Evolutionary conservation across 2,329 filamentous ascomycete species (phyloP).

Genomic region (Colletotrichum higginsianum): DNA sequence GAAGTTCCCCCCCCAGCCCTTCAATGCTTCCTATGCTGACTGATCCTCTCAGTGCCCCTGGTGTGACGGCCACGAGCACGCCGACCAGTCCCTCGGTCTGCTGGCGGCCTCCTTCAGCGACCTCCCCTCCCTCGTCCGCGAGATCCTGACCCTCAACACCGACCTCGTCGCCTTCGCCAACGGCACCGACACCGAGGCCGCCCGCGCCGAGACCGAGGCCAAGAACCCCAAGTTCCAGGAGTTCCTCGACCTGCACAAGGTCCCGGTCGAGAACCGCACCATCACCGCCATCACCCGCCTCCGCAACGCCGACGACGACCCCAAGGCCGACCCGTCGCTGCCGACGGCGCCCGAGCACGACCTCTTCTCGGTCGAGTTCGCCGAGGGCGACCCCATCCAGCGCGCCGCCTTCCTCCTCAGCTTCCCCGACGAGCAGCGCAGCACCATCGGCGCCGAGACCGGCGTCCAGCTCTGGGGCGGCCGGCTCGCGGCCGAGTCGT

Average conservation of each 20-base stretch:
- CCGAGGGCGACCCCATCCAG: slow-evolving; percentile 58
- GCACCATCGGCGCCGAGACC: slow-evolving; percentile 61
- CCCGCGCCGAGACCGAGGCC: slow-evolving; percentile 55
- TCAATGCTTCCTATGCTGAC: background rate
- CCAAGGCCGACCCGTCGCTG: slow-evolving; percentile 56
- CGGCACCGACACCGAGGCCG: slow-evolving; percentile 66
- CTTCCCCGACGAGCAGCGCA: slow-evolving; percentile 63
- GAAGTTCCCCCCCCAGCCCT: too few species aligned
- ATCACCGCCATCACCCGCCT: slow-evolving; percentile 65
- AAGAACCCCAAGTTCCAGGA: slow-evolving; percentile 62
- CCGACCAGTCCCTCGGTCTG: slow-evolving; percentile 70
- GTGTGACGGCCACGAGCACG: slow-evolving; percentile 76
- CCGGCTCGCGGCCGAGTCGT: slow-evolving; percentile 59
- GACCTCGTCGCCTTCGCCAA: slow-evolving; percentile 73
- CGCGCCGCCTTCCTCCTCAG: slow-evolving; percentile 68
- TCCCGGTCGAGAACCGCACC: slow-evolving; percentile 70
- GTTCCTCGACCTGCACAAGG: slow-evolving; percentile 65
- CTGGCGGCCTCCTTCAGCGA: slow-evolving; percentile 60
- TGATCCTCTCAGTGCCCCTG: slow-evolving; percentile 64
- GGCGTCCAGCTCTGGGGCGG: slow-evolving; percentile 62
- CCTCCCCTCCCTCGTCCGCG: slow-evolving; percentile 61
- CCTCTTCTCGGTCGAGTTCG: slow-evolving; percentile 69
- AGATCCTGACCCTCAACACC: slow-evolving; percentile 68
- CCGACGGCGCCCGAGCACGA: slow-evolving; percentile 66
- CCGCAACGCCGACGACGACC: slow-evolving; percentile 54